phyloP scores from a whole-genome alignment of 2,329 filamentous ascomycete genomes.

The Penicillium sp. region DNA sequence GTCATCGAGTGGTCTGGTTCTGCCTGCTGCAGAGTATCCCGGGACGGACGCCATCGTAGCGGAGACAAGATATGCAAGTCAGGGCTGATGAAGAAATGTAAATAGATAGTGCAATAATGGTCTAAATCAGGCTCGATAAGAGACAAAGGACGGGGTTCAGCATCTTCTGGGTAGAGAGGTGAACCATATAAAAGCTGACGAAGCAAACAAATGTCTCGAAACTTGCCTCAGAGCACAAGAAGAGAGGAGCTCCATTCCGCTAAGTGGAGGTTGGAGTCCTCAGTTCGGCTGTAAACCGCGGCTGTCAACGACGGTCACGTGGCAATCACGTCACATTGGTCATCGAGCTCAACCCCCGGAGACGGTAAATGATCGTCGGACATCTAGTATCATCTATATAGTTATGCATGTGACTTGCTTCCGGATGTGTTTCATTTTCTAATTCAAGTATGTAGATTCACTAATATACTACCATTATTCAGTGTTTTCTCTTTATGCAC shows the following conservation, averaged over 20 bases:
- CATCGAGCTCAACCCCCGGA: background rate
- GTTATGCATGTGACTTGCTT: background rate
- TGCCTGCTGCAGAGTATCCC: conserved; percentile 27
- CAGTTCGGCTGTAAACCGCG: conserved; percentile 20
- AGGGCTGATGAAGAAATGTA: background rate
- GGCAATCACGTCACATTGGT: conserved; percentile 6
- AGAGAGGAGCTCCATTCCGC: background rate
- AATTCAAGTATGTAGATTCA: background rate
- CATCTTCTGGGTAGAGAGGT: background rate
- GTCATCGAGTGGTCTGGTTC: conserved; percentile 27
- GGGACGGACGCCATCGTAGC: conserved; percentile 35
- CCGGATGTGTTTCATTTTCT: background rate
- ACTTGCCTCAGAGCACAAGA: background rate
- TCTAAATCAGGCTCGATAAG: conserved; percentile 1
- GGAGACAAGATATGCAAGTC: background rate
- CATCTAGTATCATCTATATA: background rate
- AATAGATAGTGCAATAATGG: background rate
- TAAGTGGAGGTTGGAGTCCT: conserved; percentile 6
- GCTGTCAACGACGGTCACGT: conserved; percentile 10
- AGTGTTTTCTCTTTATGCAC: background rate
- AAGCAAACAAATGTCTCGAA: background rate
- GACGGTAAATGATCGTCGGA: background rate
- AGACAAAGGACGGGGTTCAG: background rate
- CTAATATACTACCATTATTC: too few species aligned
- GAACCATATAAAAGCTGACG: background rate